Evolutionary conservation across 2,329 filamentous ascomycete species (phyloP), one percentile per base, ranked within the genome.

Genomic region (Epichloe sylvatica): DNA sequence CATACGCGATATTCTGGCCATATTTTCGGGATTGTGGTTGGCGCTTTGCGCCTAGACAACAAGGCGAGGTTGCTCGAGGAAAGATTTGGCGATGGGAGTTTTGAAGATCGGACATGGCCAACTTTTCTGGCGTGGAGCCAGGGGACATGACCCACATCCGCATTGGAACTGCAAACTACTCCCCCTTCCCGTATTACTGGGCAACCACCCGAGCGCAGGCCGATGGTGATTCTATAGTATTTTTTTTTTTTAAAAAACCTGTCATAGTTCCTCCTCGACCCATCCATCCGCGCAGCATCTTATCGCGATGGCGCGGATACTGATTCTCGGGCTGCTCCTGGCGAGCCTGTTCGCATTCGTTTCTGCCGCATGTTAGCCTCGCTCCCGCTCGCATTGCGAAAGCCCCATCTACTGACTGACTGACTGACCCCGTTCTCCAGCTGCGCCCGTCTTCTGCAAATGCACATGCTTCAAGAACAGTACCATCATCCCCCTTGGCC

Each of bases 381-480:
- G 49, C 34, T 38, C 38, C 40, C 17, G 40, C 48, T 13, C 11
- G 19, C 17, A 34, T 39, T 38, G 37, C 44, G 38, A 42, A 11
- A 17, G 21, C n/a, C 40, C 4, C 15, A 37, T 11, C 7, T 46
- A 64, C 55, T 49, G 38, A 25, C 55, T 49, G 37, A 25, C 21
- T 21, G 23, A 23, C 23, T 23, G 21, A 23, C 35, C 5, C 3
- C 7, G 5, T 21, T 5, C 13, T 58, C 36, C 39, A 82, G 78
- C 75, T 34, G 74, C 77, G 41, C 78, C 77, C 17, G 77, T 76
- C 2, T 83, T 83, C 62, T 83, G 80, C 71, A 83, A 83, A 72
- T 83, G 80, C 67, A 83, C 78, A 56, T 83, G 80, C 68, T 81
- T 81, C 68, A 78, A 77, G 57, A 83, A 83, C 68, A 80, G 76